Conservation (phyloP, 2,329 filamentous ascomycete species). For the Leptographium procerum region DNA sequence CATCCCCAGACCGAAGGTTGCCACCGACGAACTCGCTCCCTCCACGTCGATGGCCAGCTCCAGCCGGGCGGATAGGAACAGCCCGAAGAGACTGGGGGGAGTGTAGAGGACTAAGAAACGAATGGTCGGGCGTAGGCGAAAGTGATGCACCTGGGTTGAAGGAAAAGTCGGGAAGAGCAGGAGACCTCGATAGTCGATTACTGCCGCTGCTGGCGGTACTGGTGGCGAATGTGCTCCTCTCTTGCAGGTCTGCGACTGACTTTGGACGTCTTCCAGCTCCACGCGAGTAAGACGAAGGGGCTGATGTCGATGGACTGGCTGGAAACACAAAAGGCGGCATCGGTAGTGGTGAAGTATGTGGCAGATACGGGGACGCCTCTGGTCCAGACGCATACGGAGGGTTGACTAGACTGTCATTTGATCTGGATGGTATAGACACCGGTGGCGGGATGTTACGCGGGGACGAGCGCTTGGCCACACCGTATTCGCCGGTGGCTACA, state of each 20-base stretch:
- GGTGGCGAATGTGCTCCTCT: slow-evolving; percentile 14
- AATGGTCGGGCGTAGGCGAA: slow-evolving; percentile 21
- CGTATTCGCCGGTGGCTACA: slow-evolving; percentile 7
- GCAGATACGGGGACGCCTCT: slow-evolving; percentile 17
- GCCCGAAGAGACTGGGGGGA: slow-evolving; percentile 40
- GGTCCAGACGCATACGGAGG: slow-evolving; percentile 15
- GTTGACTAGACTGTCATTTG: slow-evolving; percentile 10
- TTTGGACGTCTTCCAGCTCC: slow-evolving; percentile 38
- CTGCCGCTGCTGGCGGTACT: too few species aligned
- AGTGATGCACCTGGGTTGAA: slow-evolving; percentile 32
- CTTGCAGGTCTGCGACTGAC: slow-evolving; percentile 37
- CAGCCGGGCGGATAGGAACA: slow-evolving; percentile 41
- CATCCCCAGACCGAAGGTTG: slow-evolving; percentile 46
- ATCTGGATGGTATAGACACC: slow-evolving; percentile 18
- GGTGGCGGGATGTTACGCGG: slow-evolving; percentile 15
- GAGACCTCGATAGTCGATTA: slow-evolving; percentile 20
- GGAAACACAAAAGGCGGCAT: slow-evolving; percentile 59
- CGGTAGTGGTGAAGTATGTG: slow-evolving; percentile 31
- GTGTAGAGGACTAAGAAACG: slow-evolving; percentile 41
- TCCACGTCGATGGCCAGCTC: slow-evolving; percentile 68
- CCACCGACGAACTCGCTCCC: slow-evolving; percentile 82
- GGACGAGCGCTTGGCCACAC: slow-evolving; percentile 9
- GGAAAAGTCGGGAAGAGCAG: slow-evolving; percentile 40
- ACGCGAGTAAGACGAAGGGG: slow-evolving; percentile 36
- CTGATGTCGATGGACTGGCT: slow-evolving; percentile 31